Conservation (phyloP, 371 early-diverging fungal species). For the Basidiobolus meristosporus region DNA sequence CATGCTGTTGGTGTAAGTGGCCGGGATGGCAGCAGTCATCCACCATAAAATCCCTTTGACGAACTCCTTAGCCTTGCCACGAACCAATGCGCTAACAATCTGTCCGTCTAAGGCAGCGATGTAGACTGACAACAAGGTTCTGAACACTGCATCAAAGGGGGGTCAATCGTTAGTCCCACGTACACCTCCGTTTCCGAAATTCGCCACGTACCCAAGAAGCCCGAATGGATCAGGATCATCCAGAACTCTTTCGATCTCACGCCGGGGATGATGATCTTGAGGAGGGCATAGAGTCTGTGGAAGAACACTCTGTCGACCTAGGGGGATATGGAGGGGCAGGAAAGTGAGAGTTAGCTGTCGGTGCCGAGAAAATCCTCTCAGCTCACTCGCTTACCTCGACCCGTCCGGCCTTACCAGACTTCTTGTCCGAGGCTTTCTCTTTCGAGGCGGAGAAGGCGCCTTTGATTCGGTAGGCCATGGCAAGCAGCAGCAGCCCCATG, state of each 20-base stretch:
- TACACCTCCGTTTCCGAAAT: conserved; percentile 7
- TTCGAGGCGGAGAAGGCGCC: too few species aligned
- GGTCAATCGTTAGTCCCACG: conserved; percentile 1
- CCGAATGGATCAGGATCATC: conserved; percentile 58
- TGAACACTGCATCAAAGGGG: conserved; percentile 33
- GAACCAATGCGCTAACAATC: conserved; percentile 76
- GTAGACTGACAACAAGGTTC: conserved; percentile 66
- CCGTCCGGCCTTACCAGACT: too few species aligned
- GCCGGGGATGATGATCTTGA: conserved; percentile 63
- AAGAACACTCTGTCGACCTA: conserved; percentile 64
- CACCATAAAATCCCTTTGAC: conserved; percentile 63
- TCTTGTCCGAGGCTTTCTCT: too few species aligned
- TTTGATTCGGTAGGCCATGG: too few species aligned
- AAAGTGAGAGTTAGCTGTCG: too few species aligned
- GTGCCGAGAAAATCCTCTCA: too few species aligned
- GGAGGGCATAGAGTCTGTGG: conserved; percentile 36
- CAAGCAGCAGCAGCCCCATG: too few species aligned
- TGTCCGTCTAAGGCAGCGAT: conserved; percentile 85
- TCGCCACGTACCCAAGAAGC: conserved; percentile 37
- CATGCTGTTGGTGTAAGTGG: conserved; percentile 92
- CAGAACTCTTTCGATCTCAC: conserved; percentile 58
- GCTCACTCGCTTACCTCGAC: too few species aligned
- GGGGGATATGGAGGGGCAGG: too few species aligned
- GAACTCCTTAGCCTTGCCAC: conserved; percentile 57
- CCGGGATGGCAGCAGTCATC: conserved; percentile 86